phyloP scores from a whole-genome alignment of 768 basidiomycete genomes.

The Boletus pseudo-olivaceus region DNA sequence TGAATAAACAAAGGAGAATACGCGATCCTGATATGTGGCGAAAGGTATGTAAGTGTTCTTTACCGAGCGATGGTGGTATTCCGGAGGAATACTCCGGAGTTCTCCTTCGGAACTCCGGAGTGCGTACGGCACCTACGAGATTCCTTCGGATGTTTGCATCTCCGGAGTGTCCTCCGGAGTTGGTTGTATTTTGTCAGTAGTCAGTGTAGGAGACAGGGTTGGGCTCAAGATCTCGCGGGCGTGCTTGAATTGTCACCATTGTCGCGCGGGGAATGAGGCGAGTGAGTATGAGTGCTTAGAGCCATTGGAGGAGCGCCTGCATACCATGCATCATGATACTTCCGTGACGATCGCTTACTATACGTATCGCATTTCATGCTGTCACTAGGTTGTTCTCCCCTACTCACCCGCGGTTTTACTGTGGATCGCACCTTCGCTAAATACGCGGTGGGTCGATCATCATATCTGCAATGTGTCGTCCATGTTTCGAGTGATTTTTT shows the following conservation, averaged over 20 bases:
- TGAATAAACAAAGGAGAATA: too few relatives aligned
- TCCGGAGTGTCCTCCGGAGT: too few relatives aligned
- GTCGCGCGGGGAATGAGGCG: constrained; percentile 36
- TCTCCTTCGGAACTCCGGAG: too few relatives aligned
- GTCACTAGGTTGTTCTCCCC: constrained; percentile 12
- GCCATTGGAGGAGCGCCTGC: neutral
- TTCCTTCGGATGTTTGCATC: too few relatives aligned
- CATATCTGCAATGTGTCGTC: neutral
- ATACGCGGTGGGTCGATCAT: constrained; percentile 30
- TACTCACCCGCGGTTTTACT: constrained; percentile 31
- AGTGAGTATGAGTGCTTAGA: constrained; percentile 12
- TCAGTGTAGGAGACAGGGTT: constrained; percentile 39
- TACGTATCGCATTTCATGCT: neutral
- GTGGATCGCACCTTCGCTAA: constrained; percentile 44
- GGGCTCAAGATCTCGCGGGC: constrained; percentile 42
- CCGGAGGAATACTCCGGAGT: too few relatives aligned
- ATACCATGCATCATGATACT: neutral
- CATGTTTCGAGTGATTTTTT: too few relatives aligned
- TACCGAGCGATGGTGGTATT: too few relatives aligned
- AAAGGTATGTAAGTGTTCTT: too few relatives aligned
- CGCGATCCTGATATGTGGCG: too few relatives aligned
- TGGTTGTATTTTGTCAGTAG: too few relatives aligned
- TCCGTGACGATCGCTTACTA: too few relatives aligned
- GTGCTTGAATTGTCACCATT: constrained; percentile 41
- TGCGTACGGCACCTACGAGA: too few relatives aligned